phyloP scores from a whole-genome alignment of 306 rosid species.

The Prunus campanulata region DNA sequence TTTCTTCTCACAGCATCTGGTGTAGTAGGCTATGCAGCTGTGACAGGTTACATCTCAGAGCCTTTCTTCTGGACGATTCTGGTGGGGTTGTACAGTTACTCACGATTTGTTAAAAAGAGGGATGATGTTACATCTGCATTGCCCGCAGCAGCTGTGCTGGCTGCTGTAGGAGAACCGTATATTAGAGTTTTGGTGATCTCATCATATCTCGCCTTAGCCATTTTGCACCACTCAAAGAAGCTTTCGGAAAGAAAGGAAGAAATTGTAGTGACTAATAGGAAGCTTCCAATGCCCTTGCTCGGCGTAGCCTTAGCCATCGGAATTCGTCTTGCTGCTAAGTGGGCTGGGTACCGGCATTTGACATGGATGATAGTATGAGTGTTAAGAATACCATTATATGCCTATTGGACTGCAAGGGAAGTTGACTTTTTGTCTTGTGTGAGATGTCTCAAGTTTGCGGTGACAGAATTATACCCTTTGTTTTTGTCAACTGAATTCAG shows the following conservation, averaged over 20 bases:
- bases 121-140: constrained; percentile 70
- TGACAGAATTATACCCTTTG: too few species aligned
- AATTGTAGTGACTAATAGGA: constrained; percentile 29
- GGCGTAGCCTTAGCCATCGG: constrained; percentile 80
- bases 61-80: constrained; percentile 88
- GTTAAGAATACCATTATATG: background rate
- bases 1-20: constrained; percentile 71
- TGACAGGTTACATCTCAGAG: constrained; percentile 69
- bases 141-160: constrained; percentile 77
- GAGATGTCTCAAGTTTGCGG: background rate
- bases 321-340: constrained; percentile 69
- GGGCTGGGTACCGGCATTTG: constrained; percentile 91
- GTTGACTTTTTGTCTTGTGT: too few species aligned
- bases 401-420: too few species aligned
- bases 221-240: constrained; percentile 53
- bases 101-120: constrained; percentile 58
- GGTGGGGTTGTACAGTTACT: constrained; percentile 56
- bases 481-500: background rate
- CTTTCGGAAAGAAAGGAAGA: constrained; percentile 40
- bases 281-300: constrained; percentile 69
- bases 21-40: constrained; percentile 75
- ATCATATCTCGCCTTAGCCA: constrained; percentile 60
- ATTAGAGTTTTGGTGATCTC: constrained; percentile 63
- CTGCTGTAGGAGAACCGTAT: constrained; percentile 94
- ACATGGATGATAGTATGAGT: constrained; percentile 80